Evolutionary conservation across 169 alveolate genomes (phyloP).

Genomic region (Plasmodium gonderi): DNA sequence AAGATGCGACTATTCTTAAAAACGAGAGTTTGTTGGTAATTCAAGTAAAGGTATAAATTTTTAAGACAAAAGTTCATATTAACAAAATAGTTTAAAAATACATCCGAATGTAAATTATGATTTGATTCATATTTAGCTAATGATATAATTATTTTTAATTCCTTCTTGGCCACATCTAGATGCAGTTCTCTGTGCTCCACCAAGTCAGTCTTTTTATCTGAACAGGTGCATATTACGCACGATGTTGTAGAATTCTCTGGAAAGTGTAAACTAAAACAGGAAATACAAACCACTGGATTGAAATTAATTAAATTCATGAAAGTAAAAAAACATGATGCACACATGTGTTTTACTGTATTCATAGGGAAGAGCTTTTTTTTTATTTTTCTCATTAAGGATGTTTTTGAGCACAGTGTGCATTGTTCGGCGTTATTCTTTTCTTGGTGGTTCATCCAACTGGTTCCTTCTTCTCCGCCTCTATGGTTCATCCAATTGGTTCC

Average conservation of each 20-base stretch:
- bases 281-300: slow-evolving; percentile 9
- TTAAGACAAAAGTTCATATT: slow-evolving; percentile 38
- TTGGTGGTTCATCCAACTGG: background rate
- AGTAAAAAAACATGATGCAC: slow-evolving; percentile 19
- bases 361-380: background rate
- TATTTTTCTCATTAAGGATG: slow-evolving; percentile 7
- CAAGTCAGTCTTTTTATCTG: background rate
- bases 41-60: slow-evolving; percentile 8
- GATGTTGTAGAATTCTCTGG: background rate
- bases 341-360: slow-evolving; percentile 22
- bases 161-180: slow-evolving; percentile 1
- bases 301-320: slow-evolving; percentile 16
- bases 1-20: background rate
- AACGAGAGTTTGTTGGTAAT: background rate
- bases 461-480: background rate
- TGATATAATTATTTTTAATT: slow-evolving; percentile 6
- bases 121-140: slow-evolving; percentile 12
- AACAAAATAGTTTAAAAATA: slow-evolving; percentile 22
- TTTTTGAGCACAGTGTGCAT: slow-evolving; percentile 1
- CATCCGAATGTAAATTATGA: background rate
- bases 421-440: background rate
- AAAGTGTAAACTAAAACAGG: slow-evolving; percentile 24
- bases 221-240: slow-evolving; percentile 15
- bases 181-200: background rate
- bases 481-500: background rate